phyloP scores from a whole-genome alignment of 73 alveolate species.

The Paramecium pentaurelia region DNA sequence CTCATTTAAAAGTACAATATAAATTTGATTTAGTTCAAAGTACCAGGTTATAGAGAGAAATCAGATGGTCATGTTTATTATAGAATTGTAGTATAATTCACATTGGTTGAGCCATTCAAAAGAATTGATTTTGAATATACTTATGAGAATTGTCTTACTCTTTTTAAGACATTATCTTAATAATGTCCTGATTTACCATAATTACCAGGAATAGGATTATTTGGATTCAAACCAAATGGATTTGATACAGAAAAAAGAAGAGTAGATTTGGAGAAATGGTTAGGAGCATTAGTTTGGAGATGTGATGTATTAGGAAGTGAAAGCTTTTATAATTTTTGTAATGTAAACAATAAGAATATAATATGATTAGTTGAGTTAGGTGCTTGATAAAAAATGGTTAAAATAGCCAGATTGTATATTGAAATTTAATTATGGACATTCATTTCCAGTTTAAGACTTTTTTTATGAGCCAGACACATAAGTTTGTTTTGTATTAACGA shows the following conservation, averaged over 20 bases:
- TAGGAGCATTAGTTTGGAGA: constrained; percentile 41
- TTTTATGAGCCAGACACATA: constrained; percentile 5
- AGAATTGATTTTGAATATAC: constrained; percentile 27
- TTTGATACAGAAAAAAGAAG: constrained; percentile 13
- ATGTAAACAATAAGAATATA: neutral
- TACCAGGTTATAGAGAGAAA: constrained; percentile 6
- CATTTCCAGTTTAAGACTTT: neutral
- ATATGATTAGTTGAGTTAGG: neutral
- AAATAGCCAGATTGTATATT: neutral
- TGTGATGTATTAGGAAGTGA: constrained; percentile 12
- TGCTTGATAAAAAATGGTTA: constrained; percentile 12
- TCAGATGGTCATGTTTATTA: constrained; percentile 1
- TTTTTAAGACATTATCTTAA: neutral
- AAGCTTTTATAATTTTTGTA: neutral
- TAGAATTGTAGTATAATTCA: neutral
- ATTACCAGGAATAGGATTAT: neutral
- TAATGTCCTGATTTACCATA: constrained; percentile 17
- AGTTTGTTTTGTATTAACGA: constrained; percentile 7
- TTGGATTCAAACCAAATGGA: constrained; percentile 17
- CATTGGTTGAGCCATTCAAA: neutral
- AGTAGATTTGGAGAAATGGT: constrained; percentile 29
- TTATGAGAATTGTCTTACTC: neutral
- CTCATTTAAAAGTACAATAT: neutral
- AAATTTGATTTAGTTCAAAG: neutral
- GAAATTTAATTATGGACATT: neutral